phyloP scores from a whole-genome alignment of 1,139 yeast genomes.

The Debaryomycetaceae sp. region DNA sequence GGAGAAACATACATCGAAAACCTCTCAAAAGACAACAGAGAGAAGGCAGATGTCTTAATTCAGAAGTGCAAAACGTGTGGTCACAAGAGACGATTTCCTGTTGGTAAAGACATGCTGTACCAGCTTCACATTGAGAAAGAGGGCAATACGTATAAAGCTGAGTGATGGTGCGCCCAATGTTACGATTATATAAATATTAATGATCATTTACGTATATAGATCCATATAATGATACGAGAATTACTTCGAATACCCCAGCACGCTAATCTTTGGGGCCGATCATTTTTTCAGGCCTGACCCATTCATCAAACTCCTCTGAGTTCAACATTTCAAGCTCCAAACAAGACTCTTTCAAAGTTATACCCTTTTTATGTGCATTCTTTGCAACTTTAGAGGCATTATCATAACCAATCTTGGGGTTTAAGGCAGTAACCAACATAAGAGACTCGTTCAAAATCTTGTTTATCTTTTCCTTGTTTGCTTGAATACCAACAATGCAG shows the following conservation, averaged over 20 bases:
- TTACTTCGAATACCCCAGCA: neutral
- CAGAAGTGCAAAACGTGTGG: slow-evolving; percentile 26
- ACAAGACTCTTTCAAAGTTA: slow-evolving; percentile 85
- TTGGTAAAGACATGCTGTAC: slow-evolving; percentile 30
- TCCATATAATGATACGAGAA: neutral
- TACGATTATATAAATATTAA: neutral
- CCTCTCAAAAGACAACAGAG: slow-evolving; percentile 20
- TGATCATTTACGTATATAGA: neutral
- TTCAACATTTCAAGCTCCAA: slow-evolving; percentile 76
- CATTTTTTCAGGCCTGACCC: slow-evolving; percentile 96
- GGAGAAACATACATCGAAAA: slow-evolving; percentile 29
- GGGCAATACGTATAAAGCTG: slow-evolving; percentile 7
- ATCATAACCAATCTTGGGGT: slow-evolving; percentile 95
- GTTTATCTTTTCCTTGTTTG: slow-evolving; percentile 76
- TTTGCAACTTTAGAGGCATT: slow-evolving; percentile 91
- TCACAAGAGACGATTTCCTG: slow-evolving; percentile 28
- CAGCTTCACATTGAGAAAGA: slow-evolving; percentile 26
- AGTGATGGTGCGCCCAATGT: neutral
- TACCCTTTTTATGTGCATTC: slow-evolving; percentile 92
- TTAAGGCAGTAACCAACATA: slow-evolving; percentile 92
- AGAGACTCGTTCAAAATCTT: slow-evolving; percentile 83
- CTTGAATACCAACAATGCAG: slow-evolving; percentile 86
- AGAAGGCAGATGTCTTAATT: slow-evolving; percentile 31
- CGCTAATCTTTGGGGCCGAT: slow-evolving; percentile 66
- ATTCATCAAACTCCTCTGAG: slow-evolving; percentile 78